Base-by-base conservation (phyloP, 768 basidiomycete genomes). In the Amanita muscaria region DNA sequence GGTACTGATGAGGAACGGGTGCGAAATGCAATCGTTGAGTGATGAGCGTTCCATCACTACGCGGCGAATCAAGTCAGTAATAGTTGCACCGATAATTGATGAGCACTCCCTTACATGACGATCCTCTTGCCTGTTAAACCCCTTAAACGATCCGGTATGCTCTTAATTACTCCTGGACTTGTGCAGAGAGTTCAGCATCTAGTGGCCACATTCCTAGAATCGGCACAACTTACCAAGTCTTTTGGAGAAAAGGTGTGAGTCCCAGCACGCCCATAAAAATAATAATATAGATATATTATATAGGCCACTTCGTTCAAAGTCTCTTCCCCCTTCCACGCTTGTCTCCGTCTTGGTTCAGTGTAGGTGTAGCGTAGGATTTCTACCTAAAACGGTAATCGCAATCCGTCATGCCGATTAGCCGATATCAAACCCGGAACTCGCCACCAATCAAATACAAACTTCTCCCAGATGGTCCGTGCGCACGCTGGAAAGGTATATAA, bases 41-140 rank as follows among this genome's bases (percentile, higher is more conserved):
- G 55, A 91, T 72, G 46, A 91, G 79, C 5, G 88, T 91, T 36
- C 80, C 88, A 70, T 91, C 88, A 34, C 88, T 90, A 53, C n/a
- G n/a, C n/a, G n/a, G 42, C 16, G 43, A 47, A 46, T 40, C 37
- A 31, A 21, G 22, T 23, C 22, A 22, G 39, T 38, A 38, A 46
- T 21, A 27, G 24, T 36, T 29, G 14, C 40, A 31, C n/a, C 19
- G 44, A 35, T 47, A 47, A 37, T 42, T 32, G 24, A 22, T 44
- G 42, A 42, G 44, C n/a, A 5, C 18, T 11, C 32, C 49, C 76
- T 60, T 61, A 89, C 88, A 91, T 77, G 41, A 83, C 83, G 42
- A 91, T 66, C 23, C 65, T 82, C 64, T 79, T 86, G 39, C 83
- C 86, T 23, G 63, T 52, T 42, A 91, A 59, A 1, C 68, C 70